These are phyloP conservation scores for Saururus chinensis DNA, from an alignment of 164 flowering plant species.

Conservation along the genomic window DNA sequence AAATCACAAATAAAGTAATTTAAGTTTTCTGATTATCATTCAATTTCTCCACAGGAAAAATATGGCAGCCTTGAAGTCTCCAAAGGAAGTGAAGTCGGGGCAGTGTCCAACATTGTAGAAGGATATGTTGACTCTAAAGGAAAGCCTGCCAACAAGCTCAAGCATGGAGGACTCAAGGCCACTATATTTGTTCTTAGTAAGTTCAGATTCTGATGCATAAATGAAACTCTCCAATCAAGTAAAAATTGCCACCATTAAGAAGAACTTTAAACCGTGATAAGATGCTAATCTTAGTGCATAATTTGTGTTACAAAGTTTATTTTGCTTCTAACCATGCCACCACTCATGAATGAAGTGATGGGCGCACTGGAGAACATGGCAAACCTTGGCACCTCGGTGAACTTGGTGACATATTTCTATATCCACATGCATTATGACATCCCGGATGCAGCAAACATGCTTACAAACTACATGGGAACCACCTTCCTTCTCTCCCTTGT, in stretches of 20 bases:
- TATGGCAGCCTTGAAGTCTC: no score
- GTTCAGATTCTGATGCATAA: no score
- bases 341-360: conserved; percentile 7
- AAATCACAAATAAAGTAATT: no score
- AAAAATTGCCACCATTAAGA: no score
- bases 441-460: conserved; percentile 8
- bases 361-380: conserved; percentile 13
- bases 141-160: background rate
- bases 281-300: no score
- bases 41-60: no score
- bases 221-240: no score
- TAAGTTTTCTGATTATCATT: no score
- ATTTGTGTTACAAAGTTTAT: no score
- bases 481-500: conserved; percentile 14
- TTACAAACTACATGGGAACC: conserved; percentile 17
- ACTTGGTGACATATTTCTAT: conserved; percentile 11
- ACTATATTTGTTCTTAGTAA: conserved; percentile 4
- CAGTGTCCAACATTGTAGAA: background rate
- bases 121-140: conserved; percentile 6
- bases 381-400: conserved; percentile 11
- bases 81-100: no score
- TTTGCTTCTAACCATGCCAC: background rate
- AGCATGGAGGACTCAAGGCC: conserved; percentile 6
- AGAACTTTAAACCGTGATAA: no score
- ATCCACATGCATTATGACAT: conserved; percentile 12